phyloP scores from a whole-genome alignment of 345 rosid genomes.

The Sisymbrium irio region DNA sequence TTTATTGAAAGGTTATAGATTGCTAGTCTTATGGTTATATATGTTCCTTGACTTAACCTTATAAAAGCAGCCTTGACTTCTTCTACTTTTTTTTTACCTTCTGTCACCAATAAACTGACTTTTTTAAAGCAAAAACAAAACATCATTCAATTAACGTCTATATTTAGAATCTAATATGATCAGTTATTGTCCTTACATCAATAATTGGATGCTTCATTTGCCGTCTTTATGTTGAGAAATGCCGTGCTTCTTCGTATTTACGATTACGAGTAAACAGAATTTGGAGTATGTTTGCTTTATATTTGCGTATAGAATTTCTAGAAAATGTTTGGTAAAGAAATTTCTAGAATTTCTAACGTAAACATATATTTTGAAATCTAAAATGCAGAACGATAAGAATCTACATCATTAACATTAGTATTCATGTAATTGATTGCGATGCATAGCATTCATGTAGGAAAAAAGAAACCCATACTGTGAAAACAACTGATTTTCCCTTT shows the following conservation, averaged over 20 bases:
- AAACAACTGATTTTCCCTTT: background rate
- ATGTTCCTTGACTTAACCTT: slow-evolving; percentile 8
- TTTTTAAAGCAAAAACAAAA: background rate
- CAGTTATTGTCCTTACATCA: slow-evolving; percentile 12
- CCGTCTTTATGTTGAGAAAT: background rate
- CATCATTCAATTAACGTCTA: background rate
- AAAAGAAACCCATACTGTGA: background rate
- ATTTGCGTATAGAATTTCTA: slow-evolving; percentile 3
- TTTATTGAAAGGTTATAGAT: background rate
- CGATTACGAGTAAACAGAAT: background rate
- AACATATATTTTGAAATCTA: background rate
- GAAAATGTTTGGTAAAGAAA: background rate
- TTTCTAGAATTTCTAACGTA: background rate
- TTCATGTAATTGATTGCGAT: background rate
- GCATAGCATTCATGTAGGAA: background rate
- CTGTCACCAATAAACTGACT: background rate
- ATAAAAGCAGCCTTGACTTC: background rate
- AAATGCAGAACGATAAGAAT: background rate
- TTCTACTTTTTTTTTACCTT: background rate
- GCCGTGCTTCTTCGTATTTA: slow-evolving; percentile 11
- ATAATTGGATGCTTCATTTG: background rate
- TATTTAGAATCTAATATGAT: slow-evolving; percentile 19
- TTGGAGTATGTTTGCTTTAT: background rate
- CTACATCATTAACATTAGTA: background rate
- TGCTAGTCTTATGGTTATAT: background rate